Evolutionary conservation across 2,329 filamentous ascomycete genomes (phyloP).

Genomic region (Magnaporthiopsis incrustans): DNA sequence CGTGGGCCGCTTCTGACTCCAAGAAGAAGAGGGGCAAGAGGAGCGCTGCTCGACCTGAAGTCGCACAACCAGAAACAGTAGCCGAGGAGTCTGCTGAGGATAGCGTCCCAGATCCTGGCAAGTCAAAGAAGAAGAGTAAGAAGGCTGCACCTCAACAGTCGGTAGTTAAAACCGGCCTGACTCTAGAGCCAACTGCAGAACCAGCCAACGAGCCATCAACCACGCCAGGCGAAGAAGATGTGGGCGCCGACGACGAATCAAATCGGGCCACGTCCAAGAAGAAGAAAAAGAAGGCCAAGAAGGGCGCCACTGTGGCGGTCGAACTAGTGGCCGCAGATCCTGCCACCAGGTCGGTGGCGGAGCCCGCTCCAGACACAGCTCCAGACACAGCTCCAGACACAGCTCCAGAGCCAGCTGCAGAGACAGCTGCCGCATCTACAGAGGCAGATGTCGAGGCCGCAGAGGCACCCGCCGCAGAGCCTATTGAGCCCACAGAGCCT

Average conservation of each 20-base stretch:
- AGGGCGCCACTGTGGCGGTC: conserved; percentile 1
- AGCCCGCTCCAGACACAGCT: conserved; percentile 5
- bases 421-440: conserved; percentile 8
- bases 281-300: conserved; percentile 1
- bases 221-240: neutral
- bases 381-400: conserved; percentile 9
- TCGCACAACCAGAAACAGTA: neutral
- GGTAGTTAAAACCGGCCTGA: neutral
- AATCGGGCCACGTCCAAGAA: neutral
- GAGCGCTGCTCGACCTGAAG: neutral
- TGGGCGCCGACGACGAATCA: neutral
- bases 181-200: neutral
- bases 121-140: conserved; percentile 5
- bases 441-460: conserved; percentile 10
- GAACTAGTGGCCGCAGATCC: conserved; percentile 5
- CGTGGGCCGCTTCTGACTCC: neutral
- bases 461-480: conserved; percentile 1
- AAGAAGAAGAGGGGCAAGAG: conserved; percentile 11
- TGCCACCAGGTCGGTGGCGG: neutral
- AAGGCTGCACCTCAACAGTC: conserved; percentile 2
- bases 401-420: conserved; percentile 8
- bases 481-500: neutral
- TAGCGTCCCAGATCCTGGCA: neutral
- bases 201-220: neutral
- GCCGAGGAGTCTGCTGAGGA: conserved; percentile 3